Base-by-base conservation (phyloP, 306 rosid species). In the Pterocarpus macrocarpus region DNA sequence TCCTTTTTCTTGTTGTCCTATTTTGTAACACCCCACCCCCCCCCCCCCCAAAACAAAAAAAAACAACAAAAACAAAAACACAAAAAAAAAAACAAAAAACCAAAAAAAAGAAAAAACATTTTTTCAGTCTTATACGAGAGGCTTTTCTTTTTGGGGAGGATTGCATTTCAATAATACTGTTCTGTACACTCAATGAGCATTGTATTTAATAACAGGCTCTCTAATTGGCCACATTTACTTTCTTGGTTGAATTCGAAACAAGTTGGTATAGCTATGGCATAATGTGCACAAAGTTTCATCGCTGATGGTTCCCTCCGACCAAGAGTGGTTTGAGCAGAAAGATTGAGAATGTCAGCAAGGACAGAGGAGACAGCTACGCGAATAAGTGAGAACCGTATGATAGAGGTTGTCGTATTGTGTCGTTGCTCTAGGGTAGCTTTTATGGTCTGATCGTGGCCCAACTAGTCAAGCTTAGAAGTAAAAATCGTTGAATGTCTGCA, bases 111-210 rank as follows among this genome's bases (percentile, higher is more conserved):
- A 22, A 22, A 22, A 22, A 22, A 22, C 28, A 22, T 22, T 22
- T 22, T 22, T 22, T 22, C 28, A 22, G 28, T 22, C 28, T 22
- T 22, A 22, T 22, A 22, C 28, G 52, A 15, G 59, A n/a, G 30
- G 28, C 30, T 1, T 8, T 47, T 30, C 52, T 11, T 65, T 39
- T 38, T 8, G 59, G 8, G 8, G 8, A n/a, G 59, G 38, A 41
- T 32, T 70, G 59, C 62, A 35, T 56, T 10, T 73, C 53, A 28
- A 57, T 22, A 6, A 56, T 36, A 58, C 9, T 57, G 78, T 38
- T 57, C 32, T 73, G 78, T 35, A 41, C n/a, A 28, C 9, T 32
- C 68, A 58, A 28, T 58, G 10, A 74, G 43, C 67, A 12, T 55
- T 56, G 65, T 45, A 71, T 71, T 6, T 3, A 17, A 57, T 57